Conservation (phyloP, 768 basidiomycete species). For the Leccinum subtestaceum region DNA sequence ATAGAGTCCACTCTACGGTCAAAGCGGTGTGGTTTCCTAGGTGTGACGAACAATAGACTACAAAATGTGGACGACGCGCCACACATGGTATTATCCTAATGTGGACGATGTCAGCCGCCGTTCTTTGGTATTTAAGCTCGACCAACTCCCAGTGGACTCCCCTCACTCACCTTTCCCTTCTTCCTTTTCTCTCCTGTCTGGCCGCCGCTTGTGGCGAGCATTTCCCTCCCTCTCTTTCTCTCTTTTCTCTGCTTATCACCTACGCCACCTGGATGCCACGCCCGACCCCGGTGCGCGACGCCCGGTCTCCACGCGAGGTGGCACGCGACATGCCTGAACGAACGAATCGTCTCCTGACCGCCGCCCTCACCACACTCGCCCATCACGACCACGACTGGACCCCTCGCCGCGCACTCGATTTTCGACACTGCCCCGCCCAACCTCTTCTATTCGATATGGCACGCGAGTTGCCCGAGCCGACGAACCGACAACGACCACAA, state of each 20-base stretch:
- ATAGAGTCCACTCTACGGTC: not conserved
- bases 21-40: not conserved
- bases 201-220: not conserved
- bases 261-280: not conserved
- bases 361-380: not conserved
- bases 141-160: not conserved
- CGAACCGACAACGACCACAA: not conserved
- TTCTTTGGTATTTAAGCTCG: constrained; percentile 8
- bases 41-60: not conserved
- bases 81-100: not conserved
- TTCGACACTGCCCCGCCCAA: not conserved
- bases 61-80: constrained; percentile 2
- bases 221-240: not conserved
- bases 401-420: not conserved
- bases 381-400: not conserved
- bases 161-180: not conserved
- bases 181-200: not conserved
- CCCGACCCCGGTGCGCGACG: not conserved
- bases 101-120: constrained; percentile 12
- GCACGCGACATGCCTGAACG: constrained; percentile 3
- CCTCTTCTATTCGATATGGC: not conserved
- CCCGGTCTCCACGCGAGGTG: not conserved
- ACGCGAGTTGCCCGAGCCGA: constrained; percentile 1
- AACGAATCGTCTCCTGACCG: not conserved
- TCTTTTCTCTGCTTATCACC: not conserved